Evolutionary conservation across 2,329 filamentous ascomycete genomes (phyloP).

Genomic region (Ophiostoma pallidulum): DNA sequence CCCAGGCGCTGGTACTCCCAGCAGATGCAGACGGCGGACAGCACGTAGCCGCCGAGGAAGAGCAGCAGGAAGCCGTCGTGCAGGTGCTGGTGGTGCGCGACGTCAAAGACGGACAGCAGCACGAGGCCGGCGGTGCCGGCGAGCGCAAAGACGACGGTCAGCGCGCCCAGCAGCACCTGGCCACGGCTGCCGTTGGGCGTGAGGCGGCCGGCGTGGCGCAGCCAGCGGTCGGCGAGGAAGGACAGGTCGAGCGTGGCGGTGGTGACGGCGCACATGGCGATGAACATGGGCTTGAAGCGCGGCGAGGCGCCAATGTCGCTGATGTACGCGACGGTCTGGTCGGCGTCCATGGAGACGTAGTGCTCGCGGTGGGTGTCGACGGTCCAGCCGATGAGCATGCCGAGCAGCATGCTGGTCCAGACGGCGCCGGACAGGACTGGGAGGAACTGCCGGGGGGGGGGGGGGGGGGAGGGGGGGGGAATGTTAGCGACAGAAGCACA

Average conservation of each 20-base stretch:
- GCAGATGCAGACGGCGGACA: conserved; percentile 82
- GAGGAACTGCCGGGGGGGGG: no score
- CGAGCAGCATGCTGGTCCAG: conserved; percentile 60
- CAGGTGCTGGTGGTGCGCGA: conserved; percentile 51
- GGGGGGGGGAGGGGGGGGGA: no score
- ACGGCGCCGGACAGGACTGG: conserved; percentile 58
- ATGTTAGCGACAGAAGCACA: not conserved
- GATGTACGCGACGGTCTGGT: conserved; percentile 61
- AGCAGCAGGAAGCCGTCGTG: conserved; percentile 72
- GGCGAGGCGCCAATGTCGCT: conserved; percentile 51
- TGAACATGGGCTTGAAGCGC: conserved; percentile 66
- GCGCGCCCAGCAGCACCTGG: conserved; percentile 53
- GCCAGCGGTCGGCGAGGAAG: conserved; percentile 73
- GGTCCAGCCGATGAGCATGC: conserved; percentile 62
- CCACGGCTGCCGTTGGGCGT: conserved; percentile 56
- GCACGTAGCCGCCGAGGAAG: conserved; percentile 78
- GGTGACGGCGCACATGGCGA: conserved; percentile 60
- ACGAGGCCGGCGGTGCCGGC: conserved; percentile 73
- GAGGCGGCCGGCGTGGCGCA: conserved; percentile 72
- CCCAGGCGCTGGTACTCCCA: conserved; percentile 83
- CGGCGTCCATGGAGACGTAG: conserved; percentile 50
- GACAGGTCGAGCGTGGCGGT: conserved; percentile 72
- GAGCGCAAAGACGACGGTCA: conserved; percentile 60
- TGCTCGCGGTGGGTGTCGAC: conserved; percentile 41
- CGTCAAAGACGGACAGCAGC: conserved; percentile 78